Conservation (phyloP, 2,329 filamentous ascomycete genomes). For the Gaeumannomyces sp. region DNA sequence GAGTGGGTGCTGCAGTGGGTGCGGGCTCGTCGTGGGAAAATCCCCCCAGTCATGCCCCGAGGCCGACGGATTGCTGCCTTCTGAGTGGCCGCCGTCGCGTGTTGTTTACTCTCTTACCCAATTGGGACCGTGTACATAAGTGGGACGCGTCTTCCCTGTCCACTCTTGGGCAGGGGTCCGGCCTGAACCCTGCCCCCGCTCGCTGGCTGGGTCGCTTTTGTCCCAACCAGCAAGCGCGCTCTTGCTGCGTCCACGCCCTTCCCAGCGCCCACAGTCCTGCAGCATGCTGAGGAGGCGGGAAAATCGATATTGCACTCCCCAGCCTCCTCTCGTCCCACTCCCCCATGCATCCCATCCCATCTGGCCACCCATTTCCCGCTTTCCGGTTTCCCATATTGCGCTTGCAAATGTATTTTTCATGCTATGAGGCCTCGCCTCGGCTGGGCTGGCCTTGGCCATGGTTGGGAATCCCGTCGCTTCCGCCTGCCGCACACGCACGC, state of each 20-base stretch:
- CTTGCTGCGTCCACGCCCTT: neutral
- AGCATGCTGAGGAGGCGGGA: neutral
- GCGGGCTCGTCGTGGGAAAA: neutral
- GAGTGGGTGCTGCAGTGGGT: neutral
- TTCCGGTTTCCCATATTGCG: neutral
- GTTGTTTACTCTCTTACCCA: constrained; percentile 18
- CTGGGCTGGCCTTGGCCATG: neutral
- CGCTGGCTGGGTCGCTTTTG: neutral
- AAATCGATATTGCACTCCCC: neutral
- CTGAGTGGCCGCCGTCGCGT: constrained; percentile 12
- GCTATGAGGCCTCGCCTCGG: neutral
- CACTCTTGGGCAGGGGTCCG: neutral
- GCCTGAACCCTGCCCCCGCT: neutral
- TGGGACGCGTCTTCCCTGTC: constrained; percentile 16
- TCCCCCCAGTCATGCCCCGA: neutral
- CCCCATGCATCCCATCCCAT: neutral
- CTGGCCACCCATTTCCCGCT: constrained; percentile 1
- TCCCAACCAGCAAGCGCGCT: neutral
- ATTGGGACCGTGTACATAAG: constrained; percentile 15
- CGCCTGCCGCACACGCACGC: neutral
- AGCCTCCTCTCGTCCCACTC: neutral
- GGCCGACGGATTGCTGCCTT: constrained; percentile 5
- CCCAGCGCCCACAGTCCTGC: neutral
- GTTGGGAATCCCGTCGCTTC: neutral
- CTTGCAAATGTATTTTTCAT: neutral